Evolutionary conservation across 139 green algal genomes (phyloP).

Genomic region (Picochlorum sp.): DNA sequence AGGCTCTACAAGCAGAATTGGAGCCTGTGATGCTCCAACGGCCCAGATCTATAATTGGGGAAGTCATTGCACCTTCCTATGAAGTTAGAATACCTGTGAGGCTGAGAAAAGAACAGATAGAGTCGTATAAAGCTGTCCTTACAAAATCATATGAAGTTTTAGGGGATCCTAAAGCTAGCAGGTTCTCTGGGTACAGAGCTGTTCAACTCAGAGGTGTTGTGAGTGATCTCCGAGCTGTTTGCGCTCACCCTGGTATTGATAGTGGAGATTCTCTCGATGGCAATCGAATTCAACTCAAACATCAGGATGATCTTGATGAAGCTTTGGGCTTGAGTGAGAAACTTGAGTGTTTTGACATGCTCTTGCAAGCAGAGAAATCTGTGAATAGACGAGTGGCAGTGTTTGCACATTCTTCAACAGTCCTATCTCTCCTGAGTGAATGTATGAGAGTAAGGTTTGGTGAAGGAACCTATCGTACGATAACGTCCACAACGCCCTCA

Average conservation of each 20-base stretch:
- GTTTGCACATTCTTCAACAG: conserved; percentile 38
- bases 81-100: conserved; percentile 44
- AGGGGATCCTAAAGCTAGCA: conserved; percentile 38
- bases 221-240: conserved; percentile 43
- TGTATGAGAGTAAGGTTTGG: conserved; percentile 34
- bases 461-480: conserved; percentile 15
- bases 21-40: conserved; percentile 20
- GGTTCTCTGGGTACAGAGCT: conserved; percentile 30
- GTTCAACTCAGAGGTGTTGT: conserved; percentile 40
- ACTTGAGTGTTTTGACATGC: conserved; percentile 49
- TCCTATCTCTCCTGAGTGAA: conserved; percentile 44
- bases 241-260: conserved; percentile 33
- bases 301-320: neutral
- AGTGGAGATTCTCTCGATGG: neutral
- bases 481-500: conserved; percentile 41
- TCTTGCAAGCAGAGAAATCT: conserved; percentile 37
- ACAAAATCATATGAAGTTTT: conserved; percentile 46
- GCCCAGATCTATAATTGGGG: conserved; percentile 10
- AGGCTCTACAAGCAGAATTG: conserved; percentile 17
- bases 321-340: conserved; percentile 41
- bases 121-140: conserved; percentile 50
- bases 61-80: conserved; percentile 15
- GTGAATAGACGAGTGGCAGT: conserved; percentile 44
- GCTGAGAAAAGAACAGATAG: conserved; percentile 31
- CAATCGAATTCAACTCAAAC: neutral